Conservation (phyloP, 2,329 filamentous ascomycete species). For the Trichophyton rubrum region DNA sequence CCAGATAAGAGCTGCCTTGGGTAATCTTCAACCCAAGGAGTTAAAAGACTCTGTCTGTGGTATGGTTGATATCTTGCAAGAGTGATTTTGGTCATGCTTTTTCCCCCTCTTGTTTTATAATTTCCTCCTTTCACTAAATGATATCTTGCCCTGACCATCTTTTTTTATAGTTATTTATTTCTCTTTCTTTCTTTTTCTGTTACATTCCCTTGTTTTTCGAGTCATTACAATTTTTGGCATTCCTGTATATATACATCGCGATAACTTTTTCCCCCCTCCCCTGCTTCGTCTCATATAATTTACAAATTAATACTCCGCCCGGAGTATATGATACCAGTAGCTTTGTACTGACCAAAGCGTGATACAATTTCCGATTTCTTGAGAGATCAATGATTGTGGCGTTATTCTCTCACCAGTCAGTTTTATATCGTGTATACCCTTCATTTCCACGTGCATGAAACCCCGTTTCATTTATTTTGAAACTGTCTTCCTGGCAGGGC, state of each 20-base stretch:
- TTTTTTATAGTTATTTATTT: background rate
- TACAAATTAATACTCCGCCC: background rate
- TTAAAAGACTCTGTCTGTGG: background rate
- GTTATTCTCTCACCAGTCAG: background rate
- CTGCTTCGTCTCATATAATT: background rate
- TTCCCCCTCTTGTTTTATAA: too few species aligned
- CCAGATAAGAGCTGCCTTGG: background rate
- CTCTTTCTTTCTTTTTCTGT: background rate
- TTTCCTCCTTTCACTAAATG: background rate
- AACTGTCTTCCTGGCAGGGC: background rate
- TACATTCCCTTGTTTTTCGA: background rate
- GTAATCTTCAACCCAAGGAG: background rate
- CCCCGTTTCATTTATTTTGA: background rate
- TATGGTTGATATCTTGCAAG: background rate
- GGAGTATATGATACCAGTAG: background rate
- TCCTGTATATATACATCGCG: background rate
- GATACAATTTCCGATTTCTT: background rate
- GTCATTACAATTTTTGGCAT: background rate
- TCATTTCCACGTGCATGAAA: background rate
- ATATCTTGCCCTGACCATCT: too few species aligned
- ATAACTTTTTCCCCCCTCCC: background rate
- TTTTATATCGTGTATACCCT: background rate
- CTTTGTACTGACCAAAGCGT: background rate
- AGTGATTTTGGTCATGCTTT: background rate
- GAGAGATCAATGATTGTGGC: background rate